Conservation (phyloP, 768 basidiomycete species). For the Leccinum fibrillosum region DNA sequence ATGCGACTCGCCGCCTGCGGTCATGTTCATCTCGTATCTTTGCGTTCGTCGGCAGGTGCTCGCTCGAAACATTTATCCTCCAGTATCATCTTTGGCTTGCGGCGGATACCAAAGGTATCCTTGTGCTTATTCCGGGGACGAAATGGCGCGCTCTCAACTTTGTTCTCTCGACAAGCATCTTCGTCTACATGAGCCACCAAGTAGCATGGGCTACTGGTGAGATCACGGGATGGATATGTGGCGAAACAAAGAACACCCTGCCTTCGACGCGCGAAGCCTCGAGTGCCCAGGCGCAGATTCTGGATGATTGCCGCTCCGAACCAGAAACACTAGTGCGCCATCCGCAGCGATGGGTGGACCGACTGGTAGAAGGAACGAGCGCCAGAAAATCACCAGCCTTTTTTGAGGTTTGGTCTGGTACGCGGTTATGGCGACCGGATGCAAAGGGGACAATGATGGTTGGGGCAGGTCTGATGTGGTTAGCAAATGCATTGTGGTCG, state of each 20-base stretch:
- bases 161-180: constrained; percentile 68
- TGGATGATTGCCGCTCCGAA: constrained; percentile 16
- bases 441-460: constrained; percentile 41
- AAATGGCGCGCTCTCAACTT: constrained; percentile 76
- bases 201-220: constrained; percentile 74
- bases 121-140: constrained; percentile 75
- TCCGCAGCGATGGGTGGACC: constrained; percentile 48
- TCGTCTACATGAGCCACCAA: constrained; percentile 76
- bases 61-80: constrained; percentile 88
- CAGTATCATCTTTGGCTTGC: constrained; percentile 89
- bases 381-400: constrained; percentile 18
- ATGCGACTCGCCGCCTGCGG: constrained; percentile 67
- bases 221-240: constrained; percentile 60
- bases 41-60: constrained; percentile 81
- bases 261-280: constrained; percentile 16
- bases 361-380: constrained; percentile 37
- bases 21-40: constrained; percentile 67
- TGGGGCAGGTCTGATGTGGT: constrained; percentile 54
- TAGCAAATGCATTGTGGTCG: constrained; percentile 60
- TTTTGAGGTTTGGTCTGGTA: constrained; percentile 30
- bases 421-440: constrained; percentile 36
- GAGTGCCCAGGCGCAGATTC: not conserved
- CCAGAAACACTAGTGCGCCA: constrained; percentile 39
- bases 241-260: constrained; percentile 26
- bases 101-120: constrained; percentile 76